Conservation (phyloP, 176 grass and related monocot species). For the Metroxylon sagu region DNA sequence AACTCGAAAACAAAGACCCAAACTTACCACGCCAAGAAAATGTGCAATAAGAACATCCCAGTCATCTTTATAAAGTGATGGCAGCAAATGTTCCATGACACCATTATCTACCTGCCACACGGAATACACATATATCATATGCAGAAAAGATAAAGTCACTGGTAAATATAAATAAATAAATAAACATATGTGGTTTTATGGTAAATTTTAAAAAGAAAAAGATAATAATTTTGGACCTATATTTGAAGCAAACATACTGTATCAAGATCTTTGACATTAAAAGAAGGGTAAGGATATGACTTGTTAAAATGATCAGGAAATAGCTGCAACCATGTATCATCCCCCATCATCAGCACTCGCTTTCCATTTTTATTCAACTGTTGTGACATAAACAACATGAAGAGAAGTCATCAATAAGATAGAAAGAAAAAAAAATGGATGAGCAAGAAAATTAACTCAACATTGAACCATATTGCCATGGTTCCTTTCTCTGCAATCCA, state of each 20-base stretch:
- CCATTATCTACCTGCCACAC: conserved; percentile 79
- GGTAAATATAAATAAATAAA: background rate
- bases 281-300: conserved; percentile 92
- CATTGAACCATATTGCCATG: too few relatives aligned
- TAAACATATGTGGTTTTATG: too few relatives aligned
- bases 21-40: conserved; percentile 97
- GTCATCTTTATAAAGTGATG: conserved; percentile 65
- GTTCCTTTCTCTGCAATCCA: too few relatives aligned
- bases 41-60: conserved; percentile 98
- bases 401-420: background rate
- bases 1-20: background rate
- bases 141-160: background rate
- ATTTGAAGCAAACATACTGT: conserved; percentile 44
- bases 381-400: conserved; percentile 20
- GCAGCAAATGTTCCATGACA: conserved; percentile 82
- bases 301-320: conserved; percentile 91
- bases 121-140: conserved; percentile 6
- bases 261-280: conserved; percentile 98
- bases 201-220: too few relatives aligned
- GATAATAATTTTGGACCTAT: background rate
- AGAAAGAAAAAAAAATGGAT: too few relatives aligned
- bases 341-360: conserved; percentile 92
- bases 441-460: too few relatives aligned
- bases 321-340: conserved; percentile 91
- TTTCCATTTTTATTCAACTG: conserved; percentile 76